Base-by-base conservation (phyloP, 2,329 filamentous ascomycete genomes). In the Trichoderma sp. region DNA sequence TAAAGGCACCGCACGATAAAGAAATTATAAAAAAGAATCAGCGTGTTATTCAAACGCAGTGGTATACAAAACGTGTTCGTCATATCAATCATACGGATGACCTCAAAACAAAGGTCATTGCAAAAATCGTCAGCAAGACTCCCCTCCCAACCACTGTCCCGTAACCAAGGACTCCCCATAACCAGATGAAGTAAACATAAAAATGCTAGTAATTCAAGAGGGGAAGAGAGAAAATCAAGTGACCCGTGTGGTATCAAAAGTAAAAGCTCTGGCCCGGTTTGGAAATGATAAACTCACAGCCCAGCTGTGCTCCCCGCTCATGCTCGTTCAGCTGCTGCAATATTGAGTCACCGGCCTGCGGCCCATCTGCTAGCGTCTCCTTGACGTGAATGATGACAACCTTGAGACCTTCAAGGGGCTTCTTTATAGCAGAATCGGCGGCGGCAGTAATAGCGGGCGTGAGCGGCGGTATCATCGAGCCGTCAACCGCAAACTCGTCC, bases 371-470 rank as follows among this genome's bases (percentile, higher is more conserved):
- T 70, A 98, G 83, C 26, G 88, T 91, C 75, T 98, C 95, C 80
- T 99, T 99, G 78, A 98, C 89, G 79, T 99, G 96, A 47, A 98
- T 98, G 70, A 98, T 89, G 64, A 98, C 90, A 1, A 99, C 85
- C 74, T 90, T 92, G 32, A 98, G 79, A 0, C 94, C 94, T 67
- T 86, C 84, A 5, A 99, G 84, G 7, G 90, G 90, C 78, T 78
- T 72, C 6, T 73, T 75, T n/a, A 78, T 53, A 2, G 34, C 36
- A 28, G 56, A 24, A 57, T 57, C 24, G 11, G 43, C 69, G 28
- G 78, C 73, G 15, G 67, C 39, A 36, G 39, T 64, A 32, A 64
- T 39, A 8, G 65, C 39, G 18, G 65, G 28, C 14, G 56, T 69
- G 14, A 56, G 36, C 9, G 65, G 65, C 12, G 65, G 56, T 21